A percentile compares a stretch with the other conserved stretches of the same genome.
Evolutionary conservation across 192 early-diverging fungal species (phyloP).

Genomic region (Endogone sp.): DNA sequence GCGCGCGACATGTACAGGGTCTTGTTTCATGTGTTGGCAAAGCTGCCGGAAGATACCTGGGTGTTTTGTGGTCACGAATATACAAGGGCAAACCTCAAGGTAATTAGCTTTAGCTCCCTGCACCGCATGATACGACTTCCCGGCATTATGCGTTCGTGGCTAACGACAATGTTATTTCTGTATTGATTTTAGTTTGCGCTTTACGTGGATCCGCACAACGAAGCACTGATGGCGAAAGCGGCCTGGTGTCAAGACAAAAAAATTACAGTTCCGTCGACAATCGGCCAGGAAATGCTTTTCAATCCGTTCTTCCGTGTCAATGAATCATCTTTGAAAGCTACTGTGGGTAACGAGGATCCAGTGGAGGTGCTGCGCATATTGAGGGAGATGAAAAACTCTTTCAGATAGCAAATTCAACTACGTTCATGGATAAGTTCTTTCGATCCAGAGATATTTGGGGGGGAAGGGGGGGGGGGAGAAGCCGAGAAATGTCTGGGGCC

Average conservation of each 20-base stretch:
- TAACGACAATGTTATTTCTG: not conserved
- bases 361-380: slow-evolving; percentile 74
- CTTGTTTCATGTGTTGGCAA: slow-evolving; percentile 47
- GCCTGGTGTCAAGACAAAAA: slow-evolving; percentile 15
- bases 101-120: no score
- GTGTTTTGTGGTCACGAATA: slow-evolving; percentile 62
- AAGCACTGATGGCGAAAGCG: slow-evolving; percentile 17
- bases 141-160: not conserved
- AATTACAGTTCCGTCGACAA: slow-evolving; percentile 65
- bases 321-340: slow-evolving; percentile 52
- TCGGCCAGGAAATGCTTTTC: slow-evolving; percentile 79
- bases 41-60: slow-evolving; percentile 54
- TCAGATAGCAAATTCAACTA: no score
- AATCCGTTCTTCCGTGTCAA: slow-evolving; percentile 91
- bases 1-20: slow-evolving; percentile 57
- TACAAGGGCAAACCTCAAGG: slow-evolving; percentile 46
- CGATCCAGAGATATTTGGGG: no score
- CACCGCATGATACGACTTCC: no score
- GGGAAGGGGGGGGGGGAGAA: no score
- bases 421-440: no score
- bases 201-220: slow-evolving; percentile 25
- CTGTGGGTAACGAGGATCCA: slow-evolving; percentile 55
- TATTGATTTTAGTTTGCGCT: slow-evolving; percentile 10
- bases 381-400: slow-evolving; percentile 78
- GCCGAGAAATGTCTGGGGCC: no score